Base-by-base conservation (phyloP, 163 green algal species). In the Scenedesmus sp. region DNA sequence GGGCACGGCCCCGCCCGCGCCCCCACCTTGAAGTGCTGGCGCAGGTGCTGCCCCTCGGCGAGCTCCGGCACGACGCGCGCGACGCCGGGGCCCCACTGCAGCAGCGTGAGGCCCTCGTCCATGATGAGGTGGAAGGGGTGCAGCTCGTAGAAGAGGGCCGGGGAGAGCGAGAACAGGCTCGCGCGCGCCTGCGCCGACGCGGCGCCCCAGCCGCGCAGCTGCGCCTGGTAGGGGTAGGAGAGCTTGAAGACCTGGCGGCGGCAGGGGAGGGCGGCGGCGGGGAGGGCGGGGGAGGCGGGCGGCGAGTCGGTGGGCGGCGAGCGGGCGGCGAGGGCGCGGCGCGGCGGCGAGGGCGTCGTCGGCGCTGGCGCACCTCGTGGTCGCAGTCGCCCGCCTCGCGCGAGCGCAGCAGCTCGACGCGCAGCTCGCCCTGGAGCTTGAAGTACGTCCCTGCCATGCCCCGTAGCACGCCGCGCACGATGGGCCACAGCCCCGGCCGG, bases 381-480 rank as follows among this genome's bases (percentile, higher is more conserved):
- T 85, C 77, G 50, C 70, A 60, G 66, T 85, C 77, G 0, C 82
- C 82, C 44, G 58, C 42, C 31, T 87, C 70, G 18, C 82, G 67
- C 57, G 71, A 80, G 13, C 53, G 62, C 58, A 87, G 22, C 57
- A 87, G 71, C 82, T 87, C 71, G 34, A 82, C 51, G 13, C 31
- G 26, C 51, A 82, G 54, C n/a, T n/a, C n/a, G n/a, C n/a, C n/a
- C 17, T 70, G 13, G 1, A 82, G 29, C 7, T 42, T 34, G 24
- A 82, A 82, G 63, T 70, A 82, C 17, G 42, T 29, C 3, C 15
- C 28, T 0, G 63, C 34, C 4, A 76, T 47, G 36, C 63, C 83
- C 45, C 87, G 84, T 18, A 90, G 76, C 48, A 88, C 67, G 18
- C 85, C 85, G 22, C 66, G 75, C 20, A 88, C 77, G 39, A 90